phyloP scores from a whole-genome alignment of 768 basidiomycete genomes.

The Lentinula aciculospora region DNA sequence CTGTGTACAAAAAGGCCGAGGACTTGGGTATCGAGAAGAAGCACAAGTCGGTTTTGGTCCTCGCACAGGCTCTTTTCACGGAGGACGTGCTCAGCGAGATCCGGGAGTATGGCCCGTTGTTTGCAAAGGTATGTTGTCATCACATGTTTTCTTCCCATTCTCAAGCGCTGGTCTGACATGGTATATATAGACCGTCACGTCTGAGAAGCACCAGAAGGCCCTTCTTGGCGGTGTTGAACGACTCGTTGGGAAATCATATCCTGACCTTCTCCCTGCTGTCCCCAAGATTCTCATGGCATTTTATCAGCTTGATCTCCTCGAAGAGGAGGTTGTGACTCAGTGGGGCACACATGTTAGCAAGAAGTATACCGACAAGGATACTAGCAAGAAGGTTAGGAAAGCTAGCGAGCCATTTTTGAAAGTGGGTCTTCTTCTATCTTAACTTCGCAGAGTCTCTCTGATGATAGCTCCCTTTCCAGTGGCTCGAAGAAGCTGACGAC shows the following conservation, averaged over 20 bases:
- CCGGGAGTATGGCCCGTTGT: slow-evolving; percentile 55
- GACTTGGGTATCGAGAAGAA: slow-evolving; percentile 93
- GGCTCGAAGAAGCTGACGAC: slow-evolving; percentile 87
- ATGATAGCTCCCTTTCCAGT: slow-evolving; percentile 31
- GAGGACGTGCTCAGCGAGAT: slow-evolving; percentile 64
- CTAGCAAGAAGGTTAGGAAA: slow-evolving; percentile 92
- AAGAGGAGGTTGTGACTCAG: slow-evolving; percentile 83
- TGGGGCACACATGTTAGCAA: slow-evolving; percentile 97
- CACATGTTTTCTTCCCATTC: not conserved
- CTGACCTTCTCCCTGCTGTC: slow-evolving; percentile 63
- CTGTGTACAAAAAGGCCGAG: slow-evolving; percentile 84
- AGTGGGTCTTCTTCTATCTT: slow-evolving; percentile 32
- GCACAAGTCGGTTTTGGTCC: slow-evolving; percentile 80
- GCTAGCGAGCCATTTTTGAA: slow-evolving; percentile 94
- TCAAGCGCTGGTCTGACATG: too few species aligned
- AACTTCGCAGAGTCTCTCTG: not conserved
- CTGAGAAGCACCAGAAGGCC: slow-evolving; percentile 94
- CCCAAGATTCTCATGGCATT: slow-evolving; percentile 93
- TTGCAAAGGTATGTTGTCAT: slow-evolving; percentile 62
- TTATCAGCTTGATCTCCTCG: slow-evolving; percentile 89
- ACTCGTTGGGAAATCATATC: slow-evolving; percentile 66
- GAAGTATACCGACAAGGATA: slow-evolving; percentile 94
- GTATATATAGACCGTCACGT: slow-evolving; percentile 64
- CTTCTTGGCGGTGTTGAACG: slow-evolving; percentile 92
- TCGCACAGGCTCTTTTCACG: slow-evolving; percentile 83